Percentiles rank a stretch among this genome's conserved stretches.
Evolutionary conservation across 2,329 filamentous ascomycete species (phyloP).

Genomic region (Fusarium scirpi): DNA sequence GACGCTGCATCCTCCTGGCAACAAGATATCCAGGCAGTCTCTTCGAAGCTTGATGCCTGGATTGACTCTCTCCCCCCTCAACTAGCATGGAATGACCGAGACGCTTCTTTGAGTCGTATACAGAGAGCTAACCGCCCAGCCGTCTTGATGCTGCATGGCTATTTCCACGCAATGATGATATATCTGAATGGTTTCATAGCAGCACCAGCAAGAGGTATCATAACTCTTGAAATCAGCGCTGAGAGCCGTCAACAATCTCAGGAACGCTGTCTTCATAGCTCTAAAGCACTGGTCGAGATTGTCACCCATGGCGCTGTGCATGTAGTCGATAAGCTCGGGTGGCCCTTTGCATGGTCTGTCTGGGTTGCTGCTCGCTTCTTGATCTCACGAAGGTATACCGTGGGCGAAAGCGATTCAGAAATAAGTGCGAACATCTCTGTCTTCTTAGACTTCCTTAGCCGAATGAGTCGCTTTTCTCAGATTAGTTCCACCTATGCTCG

Average conservation of each 20-base stretch:
- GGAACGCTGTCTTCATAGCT: neutral
- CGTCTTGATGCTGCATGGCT: neutral
- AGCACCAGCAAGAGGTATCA: fast-evolving
- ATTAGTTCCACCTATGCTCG: neutral
- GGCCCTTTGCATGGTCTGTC: neutral
- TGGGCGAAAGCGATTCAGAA: fast-evolving
- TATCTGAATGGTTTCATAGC: neutral
- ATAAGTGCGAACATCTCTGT: fast-evolving
- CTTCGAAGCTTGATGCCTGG: neutral
- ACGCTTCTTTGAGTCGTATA: neutral
- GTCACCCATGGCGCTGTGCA: neutral
- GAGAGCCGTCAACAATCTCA: neutral
- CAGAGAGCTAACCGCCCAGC: neutral
- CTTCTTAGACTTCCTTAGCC: neutral
- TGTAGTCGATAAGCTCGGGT: neutral
- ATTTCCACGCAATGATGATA: neutral
- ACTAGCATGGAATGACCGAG: neutral
- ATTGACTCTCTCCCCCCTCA: neutral
- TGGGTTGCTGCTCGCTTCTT: constrained; percentile 1
- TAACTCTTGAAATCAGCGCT: fast-evolving
- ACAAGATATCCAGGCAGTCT: neutral
- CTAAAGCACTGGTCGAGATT: neutral
- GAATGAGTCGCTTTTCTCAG: neutral
- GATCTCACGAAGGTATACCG: fast-evolving
- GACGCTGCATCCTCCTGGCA: neutral